A percentile compares a stretch with the other conserved stretches of the same genome.
Conservation (phyloP, 495 filamentous ascomycete genomes). For the Diplogelasinospora grovesii region DNA sequence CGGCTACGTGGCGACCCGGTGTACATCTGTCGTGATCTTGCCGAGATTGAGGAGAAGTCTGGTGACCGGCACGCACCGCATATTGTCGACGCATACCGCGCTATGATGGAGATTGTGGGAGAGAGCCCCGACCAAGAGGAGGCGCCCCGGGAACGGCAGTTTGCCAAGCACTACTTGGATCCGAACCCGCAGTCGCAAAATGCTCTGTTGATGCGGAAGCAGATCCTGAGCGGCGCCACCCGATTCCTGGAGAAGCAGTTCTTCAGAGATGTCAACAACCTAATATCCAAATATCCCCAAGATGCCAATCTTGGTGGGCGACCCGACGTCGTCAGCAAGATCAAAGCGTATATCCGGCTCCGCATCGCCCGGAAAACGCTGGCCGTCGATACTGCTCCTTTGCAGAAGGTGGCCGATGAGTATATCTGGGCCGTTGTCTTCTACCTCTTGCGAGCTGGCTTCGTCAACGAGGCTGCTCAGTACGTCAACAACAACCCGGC, state of each 20-base stretch:
- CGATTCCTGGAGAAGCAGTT: conserved; percentile 68
- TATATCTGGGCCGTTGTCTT: conserved; percentile 93
- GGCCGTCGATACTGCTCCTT: conserved; percentile 61
- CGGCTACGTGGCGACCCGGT: conserved; percentile 58
- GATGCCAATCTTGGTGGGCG: conserved; percentile 88
- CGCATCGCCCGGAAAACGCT: conserved; percentile 70
- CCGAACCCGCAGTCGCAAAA: conserved; percentile 55
- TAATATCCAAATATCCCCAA: conserved; percentile 72
- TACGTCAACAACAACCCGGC: conserved; percentile 72
- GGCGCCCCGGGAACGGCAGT: conserved; percentile 68
- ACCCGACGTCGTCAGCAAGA: conserved; percentile 79
- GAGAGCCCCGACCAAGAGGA: conserved; percentile 53
- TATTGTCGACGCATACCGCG: conserved; percentile 70
- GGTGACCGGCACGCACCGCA: conserved; percentile 60
- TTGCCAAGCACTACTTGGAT: conserved; percentile 64
- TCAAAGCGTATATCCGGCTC: conserved; percentile 83
- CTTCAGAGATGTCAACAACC: conserved; percentile 62
- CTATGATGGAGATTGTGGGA: conserved; percentile 63
- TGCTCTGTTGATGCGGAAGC: conserved; percentile 58
- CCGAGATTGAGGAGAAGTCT: conserved; percentile 58
- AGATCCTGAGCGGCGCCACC: conserved; percentile 71
- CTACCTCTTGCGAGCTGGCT: conserved; percentile 81
- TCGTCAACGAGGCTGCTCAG: conserved; percentile 73
- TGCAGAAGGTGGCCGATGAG: conserved; percentile 69
- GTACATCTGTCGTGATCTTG: conserved; percentile 66